Conservation (phyloP, 257 asterid genomes). For the Petunia secreta region DNA sequence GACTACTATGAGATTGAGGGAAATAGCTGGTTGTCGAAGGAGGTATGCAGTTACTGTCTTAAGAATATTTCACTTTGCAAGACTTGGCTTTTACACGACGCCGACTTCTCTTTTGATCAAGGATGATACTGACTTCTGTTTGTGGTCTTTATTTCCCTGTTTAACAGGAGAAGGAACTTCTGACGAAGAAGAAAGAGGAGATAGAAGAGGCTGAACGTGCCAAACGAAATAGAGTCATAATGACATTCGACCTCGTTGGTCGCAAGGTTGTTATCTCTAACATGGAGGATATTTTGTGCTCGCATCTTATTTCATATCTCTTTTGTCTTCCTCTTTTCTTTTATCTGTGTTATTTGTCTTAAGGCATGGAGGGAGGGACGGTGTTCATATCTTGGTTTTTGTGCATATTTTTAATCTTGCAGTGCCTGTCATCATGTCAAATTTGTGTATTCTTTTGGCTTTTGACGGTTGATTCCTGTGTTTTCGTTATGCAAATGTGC, state of each 20-base stretch:
- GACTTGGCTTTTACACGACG: background rate
- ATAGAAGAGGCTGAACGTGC: slow-evolving; percentile 83
- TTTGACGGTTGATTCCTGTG: slow-evolving; percentile 20
- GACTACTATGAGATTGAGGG: slow-evolving; percentile 91
- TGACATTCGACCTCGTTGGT: slow-evolving; percentile 91
- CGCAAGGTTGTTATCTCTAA: slow-evolving; percentile 67
- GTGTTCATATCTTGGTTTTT: slow-evolving; percentile 15
- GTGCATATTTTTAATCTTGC: background rate
- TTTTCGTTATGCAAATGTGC: slow-evolving; percentile 8
- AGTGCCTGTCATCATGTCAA: background rate
- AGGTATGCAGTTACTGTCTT: slow-evolving; percentile 46
- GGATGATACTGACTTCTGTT: slow-evolving; percentile 15
- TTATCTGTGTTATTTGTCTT: background rate
- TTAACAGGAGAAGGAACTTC: slow-evolving; percentile 82
- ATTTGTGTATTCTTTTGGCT: background rate
- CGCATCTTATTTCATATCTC: slow-evolving; percentile 4
- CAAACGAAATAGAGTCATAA: slow-evolving; percentile 66
- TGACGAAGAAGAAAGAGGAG: slow-evolving; percentile 78
- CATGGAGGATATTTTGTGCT: background rate
- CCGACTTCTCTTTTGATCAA: background rate
- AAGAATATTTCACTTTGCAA: slow-evolving; percentile 22
- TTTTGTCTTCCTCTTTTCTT: background rate
- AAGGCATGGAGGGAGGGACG: background rate
- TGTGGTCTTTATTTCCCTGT: slow-evolving; percentile 16
- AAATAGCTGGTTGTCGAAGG: slow-evolving; percentile 81